These are phyloP conservation scores for Microdochium trichocladiopsis DNA, from an alignment of 2,329 filamentous ascomycete species.

Conservation along the genomic window DNA sequence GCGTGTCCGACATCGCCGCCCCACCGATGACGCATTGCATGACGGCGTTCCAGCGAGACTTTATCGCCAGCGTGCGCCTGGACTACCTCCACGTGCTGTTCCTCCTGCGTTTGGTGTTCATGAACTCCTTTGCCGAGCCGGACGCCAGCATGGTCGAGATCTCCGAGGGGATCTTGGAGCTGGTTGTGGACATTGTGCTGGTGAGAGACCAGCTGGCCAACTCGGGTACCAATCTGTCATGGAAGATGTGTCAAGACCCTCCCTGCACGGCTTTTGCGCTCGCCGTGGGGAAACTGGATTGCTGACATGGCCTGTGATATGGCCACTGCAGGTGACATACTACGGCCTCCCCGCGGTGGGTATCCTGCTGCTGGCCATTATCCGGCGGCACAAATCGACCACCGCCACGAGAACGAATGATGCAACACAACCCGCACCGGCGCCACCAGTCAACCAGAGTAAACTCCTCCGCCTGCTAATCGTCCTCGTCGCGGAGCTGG, in stretches of 20 bases:
- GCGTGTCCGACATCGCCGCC: not conserved
- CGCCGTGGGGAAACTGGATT: too few relatives aligned
- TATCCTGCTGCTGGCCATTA: slow-evolving; percentile 18
- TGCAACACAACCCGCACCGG: not conserved
- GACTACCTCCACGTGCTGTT: slow-evolving; percentile 24
- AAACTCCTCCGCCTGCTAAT: slow-evolving; percentile 20
- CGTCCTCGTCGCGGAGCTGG: slow-evolving; percentile 21
- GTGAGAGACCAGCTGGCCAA: slow-evolving; percentile 20
- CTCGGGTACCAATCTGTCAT: slow-evolving; percentile 21
- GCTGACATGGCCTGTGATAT: too few relatives aligned
- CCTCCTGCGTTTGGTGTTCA: slow-evolving; percentile 15
- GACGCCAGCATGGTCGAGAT: slow-evolving; percentile 14
- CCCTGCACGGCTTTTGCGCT: too few relatives aligned
- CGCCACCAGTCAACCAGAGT: slow-evolving; percentile 2
- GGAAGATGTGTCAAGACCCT: too few relatives aligned
- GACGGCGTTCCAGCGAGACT: slow-evolving; percentile 18
- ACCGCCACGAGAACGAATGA: not conserved
- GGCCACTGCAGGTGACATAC: too few relatives aligned
- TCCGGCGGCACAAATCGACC: slow-evolving; percentile 10
- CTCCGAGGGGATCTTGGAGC: slow-evolving; percentile 17
- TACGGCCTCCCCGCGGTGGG: slow-evolving; percentile 26
- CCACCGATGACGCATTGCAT: slow-evolving; percentile 1
- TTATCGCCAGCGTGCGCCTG: slow-evolving; percentile 19
- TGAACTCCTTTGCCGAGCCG: slow-evolving; percentile 13
- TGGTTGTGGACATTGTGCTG: slow-evolving; percentile 20